A percentile compares a stretch with the other conserved stretches of the same genome.
phyloP scores from a whole-genome alignment of 2,329 filamentous ascomycete species.

The Colletotrichum sp. region DNA sequence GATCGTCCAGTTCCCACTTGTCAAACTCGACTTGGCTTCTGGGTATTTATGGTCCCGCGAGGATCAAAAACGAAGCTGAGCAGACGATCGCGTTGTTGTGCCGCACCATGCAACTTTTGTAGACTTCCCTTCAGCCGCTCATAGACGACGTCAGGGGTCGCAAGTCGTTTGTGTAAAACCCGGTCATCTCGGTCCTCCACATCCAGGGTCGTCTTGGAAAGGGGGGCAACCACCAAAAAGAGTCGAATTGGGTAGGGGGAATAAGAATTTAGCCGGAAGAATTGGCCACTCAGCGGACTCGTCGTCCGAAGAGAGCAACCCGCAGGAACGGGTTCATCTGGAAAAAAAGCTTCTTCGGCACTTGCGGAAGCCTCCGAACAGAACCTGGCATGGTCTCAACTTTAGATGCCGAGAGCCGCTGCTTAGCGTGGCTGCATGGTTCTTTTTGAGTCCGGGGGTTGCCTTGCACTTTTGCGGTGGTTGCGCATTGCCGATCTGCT shows the following conservation, averaged over 20 bases:
- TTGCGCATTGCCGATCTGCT: neutral
- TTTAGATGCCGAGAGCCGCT: slow-evolving; percentile 1
- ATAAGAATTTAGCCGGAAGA: slow-evolving; percentile 6
- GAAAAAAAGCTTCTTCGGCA: slow-evolving; percentile 2
- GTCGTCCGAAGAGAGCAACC: neutral
- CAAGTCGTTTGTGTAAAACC: neutral
- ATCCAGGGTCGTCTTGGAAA: neutral
- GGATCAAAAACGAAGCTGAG: neutral
- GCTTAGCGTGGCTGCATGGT: neutral
- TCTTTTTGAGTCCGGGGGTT: neutral
- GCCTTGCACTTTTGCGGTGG: neutral
- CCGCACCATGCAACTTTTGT: neutral
- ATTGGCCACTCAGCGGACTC: neutral
- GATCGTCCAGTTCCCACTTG: neutral
- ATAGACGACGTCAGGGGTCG: neutral
- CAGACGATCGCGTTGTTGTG: neutral
- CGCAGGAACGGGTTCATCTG: slow-evolving; percentile 1
- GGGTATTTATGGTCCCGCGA: neutral
- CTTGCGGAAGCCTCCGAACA: neutral
- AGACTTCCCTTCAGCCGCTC: neutral
- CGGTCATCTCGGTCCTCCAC: slow-evolving; percentile 11
- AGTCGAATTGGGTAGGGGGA: neutral
- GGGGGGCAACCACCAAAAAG: neutral
- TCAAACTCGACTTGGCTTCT: neutral
- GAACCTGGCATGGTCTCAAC: neutral